Base-by-base conservation (phyloP, 1,284 basidiomycete species). In the Meripilus lineatus region DNA sequence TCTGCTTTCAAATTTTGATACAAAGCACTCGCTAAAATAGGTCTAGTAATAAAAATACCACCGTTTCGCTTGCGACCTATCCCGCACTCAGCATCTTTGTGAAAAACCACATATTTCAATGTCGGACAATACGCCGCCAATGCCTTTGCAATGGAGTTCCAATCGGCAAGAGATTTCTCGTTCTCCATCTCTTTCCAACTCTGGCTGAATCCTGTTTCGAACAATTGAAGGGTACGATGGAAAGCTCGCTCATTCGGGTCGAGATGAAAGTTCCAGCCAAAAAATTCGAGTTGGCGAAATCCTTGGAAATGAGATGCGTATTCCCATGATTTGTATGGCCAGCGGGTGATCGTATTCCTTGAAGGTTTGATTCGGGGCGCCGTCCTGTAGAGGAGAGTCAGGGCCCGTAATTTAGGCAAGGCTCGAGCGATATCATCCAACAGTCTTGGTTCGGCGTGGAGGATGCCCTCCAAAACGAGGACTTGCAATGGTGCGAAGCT, bases 291-390 rank as follows among this genome's bases (percentile, higher is more conserved):
- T 5, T 22, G 24, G 28, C 17, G 20, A n/a, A 45, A 45, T 25
- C 22, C 18, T 22, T 17, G 14, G 10, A 45, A 22, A 6, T n/a
- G 34, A 4, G 5, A 11, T n/a, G 43, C 43, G 30, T 45, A 45
- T 20, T 45, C 36, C 43, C 43, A 45, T 10, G 43, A 38, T 7
- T 35, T 25, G 18, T n/a, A 10, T 11, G 43, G 43, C 43, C 43
- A 45, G 7, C 2, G 3, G 22, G 30, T 28, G 15, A 4, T 3
- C 13, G 28, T 28, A n/a, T 24, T 8, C 8, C 5, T 5, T 8
- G 23, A 15, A 8, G 18, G 24, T 6, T 14, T 4, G 26, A 38
- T 35, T 4, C 43, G 43, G 17, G n/a, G 17, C 22, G 36, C 33
- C 10, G 18, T 17, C 13, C 43, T 35, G 17, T 45, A 39, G 5